phyloP scores from a whole-genome alignment of 129 eudicot species.

The Centaurea solstitialis region DNA sequence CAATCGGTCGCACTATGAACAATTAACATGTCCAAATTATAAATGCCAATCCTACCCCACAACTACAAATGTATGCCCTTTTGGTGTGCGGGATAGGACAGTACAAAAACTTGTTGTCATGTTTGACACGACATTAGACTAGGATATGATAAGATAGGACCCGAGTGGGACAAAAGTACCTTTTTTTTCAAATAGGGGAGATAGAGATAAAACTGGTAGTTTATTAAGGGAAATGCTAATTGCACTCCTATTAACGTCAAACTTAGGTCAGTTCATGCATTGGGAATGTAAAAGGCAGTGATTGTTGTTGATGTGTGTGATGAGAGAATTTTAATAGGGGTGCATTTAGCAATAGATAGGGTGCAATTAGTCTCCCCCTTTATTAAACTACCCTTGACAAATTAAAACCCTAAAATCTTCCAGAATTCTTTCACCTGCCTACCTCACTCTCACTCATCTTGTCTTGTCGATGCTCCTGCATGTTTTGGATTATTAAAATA shows the following conservation, averaged over 20 bases:
- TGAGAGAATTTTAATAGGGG: no score
- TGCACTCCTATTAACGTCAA: no score
- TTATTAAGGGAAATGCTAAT: no score
- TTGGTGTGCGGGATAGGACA: not conserved
- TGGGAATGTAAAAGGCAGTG: no score
- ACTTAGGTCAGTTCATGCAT: no score
- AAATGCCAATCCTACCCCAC: not conserved
- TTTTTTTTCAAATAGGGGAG: not conserved
- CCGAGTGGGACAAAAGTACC: not conserved
- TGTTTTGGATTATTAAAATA: not conserved
- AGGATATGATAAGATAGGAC: not conserved
- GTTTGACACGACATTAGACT: not conserved
- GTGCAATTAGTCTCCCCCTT: no score
- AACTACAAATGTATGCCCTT: not conserved
- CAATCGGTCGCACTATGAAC: not conserved
- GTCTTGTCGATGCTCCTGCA: not conserved
- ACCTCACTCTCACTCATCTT: not conserved
- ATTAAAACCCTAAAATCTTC: not conserved
- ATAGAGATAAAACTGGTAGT: not conserved
- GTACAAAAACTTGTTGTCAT: not conserved
- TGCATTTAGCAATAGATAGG: no score
- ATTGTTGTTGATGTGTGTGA: no score
- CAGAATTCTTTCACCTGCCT: not conserved
- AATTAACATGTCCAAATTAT: not conserved
- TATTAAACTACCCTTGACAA: not conserved